Percentiles rank a stretch among this genome's conserved stretches.
These are phyloP conservation scores for Macrotyloma uniflorum DNA, from an alignment of 306 rosid species.

Conservation along the genomic window DNA sequence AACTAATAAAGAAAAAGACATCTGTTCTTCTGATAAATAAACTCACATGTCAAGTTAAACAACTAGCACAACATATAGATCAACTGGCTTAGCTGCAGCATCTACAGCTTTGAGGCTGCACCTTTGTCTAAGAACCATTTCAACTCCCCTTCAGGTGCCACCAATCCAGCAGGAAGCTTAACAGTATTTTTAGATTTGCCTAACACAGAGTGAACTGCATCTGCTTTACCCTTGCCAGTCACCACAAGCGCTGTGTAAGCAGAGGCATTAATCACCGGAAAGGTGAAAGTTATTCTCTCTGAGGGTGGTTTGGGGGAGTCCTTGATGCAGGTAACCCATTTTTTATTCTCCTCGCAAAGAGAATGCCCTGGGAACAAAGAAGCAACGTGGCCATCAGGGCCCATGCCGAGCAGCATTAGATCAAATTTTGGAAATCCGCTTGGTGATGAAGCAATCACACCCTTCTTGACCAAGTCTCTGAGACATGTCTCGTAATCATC, in stretches of 20 bases:
- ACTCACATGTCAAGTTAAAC: conserved; percentile 20
- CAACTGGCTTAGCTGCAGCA: conserved; percentile 21
- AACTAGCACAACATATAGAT: conserved; percentile 34
- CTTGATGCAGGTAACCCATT: conserved; percentile 79
- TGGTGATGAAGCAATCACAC: conserved; percentile 56
- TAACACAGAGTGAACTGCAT: conserved; percentile 66
- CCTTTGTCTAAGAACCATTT: conserved; percentile 88
- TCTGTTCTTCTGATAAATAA: conserved; percentile 1
- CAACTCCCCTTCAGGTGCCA: conserved; percentile 75
- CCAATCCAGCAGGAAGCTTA: conserved; percentile 73
- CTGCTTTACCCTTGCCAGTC: conserved; percentile 74
- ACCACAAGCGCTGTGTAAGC: conserved; percentile 72
- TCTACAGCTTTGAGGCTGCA: conserved; percentile 90
- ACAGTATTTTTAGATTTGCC: conserved; percentile 47
- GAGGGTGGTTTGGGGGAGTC: conserved; percentile 98
- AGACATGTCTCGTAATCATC: conserved; percentile 86
- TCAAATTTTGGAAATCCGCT: conserved; percentile 89
- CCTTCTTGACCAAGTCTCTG: conserved; percentile 55
- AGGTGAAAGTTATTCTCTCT: conserved; percentile 84
- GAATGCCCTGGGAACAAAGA: conserved; percentile 95
- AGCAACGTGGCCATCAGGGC: conserved; percentile 98
- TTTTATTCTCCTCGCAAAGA: conserved; percentile 70
- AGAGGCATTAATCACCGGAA: conserved; percentile 84
- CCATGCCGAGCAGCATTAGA: conserved; percentile 95
- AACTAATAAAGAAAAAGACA: conserved; percentile 26